Evolutionary conservation across 1,284 basidiomycete species (phyloP), one percentile per base, ranked within the genome.

Genomic region (Irpex rosettiformis): DNA sequence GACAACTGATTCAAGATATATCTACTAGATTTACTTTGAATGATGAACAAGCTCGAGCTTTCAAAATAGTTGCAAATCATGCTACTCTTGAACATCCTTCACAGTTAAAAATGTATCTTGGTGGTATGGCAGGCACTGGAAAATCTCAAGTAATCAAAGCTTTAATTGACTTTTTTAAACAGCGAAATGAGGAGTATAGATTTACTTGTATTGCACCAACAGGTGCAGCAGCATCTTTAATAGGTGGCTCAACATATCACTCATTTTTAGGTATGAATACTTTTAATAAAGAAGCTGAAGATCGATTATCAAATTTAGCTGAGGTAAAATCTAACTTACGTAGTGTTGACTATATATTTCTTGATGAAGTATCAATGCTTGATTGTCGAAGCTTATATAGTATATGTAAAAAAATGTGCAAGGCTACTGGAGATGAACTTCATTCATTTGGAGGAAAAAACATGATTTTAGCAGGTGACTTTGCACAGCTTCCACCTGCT

Each of bases 121-220:
- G n/a, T n/a, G n/a, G n/a, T n/a, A n/a, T n/a, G n/a, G n/a, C n/a
- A n/a, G n/a, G n/a, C n/a, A n/a, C n/a, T n/a, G n/a, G n/a, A n/a
- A n/a, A n/a, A n/a, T n/a, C n/a, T n/a, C n/a, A n/a, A n/a, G 69
- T 72, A 0, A 71, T 75, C 10, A 64, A 71, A 51, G 69, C 64
- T 0, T 57, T 73, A 3, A 72, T 52, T 2, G 3, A 24, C 22
- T 62, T 60, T 33, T 54, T 64, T 11, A 37, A 49, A 3, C 27
- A 21, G 18, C 21, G 57, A 43, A 27, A 52, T 29, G 57, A 64
- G 49, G 22, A 21, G 3, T 33, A 58, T 43, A 25, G 63, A 8
- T 60, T 61, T 18, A 30, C 48, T 1, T 45, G 57, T 25, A 28
- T 62, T 13, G 59, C 58, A 10, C 63, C 61, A n/a, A 64, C 63